Conservation (phyloP, 495 filamentous ascomycete genomes). For the Neurospora pannonica region DNA sequence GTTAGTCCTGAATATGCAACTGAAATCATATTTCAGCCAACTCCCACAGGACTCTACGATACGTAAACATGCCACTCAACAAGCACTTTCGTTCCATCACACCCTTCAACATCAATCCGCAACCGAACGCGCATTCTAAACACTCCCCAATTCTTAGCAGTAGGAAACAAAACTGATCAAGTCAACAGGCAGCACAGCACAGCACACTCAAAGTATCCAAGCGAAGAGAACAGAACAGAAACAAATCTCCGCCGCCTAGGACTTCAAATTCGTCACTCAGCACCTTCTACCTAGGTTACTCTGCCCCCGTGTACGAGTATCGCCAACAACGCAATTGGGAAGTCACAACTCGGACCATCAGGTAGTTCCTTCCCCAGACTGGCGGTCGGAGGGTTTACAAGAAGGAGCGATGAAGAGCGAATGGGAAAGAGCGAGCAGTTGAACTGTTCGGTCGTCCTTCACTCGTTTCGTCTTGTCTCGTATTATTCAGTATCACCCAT, state of each 20-base stretch:
- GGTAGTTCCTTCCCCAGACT: background rate
- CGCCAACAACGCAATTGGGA: background rate
- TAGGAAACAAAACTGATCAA: too few species aligned
- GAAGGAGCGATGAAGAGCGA: background rate
- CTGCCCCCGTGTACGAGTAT: background rate
- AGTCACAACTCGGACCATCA: background rate
- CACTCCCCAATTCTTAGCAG: too few species aligned
- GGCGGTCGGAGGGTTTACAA: background rate
- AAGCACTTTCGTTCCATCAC: background rate
- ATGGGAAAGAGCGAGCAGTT: background rate
- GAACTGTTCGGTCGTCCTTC: background rate
- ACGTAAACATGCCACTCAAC: background rate
- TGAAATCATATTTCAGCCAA: background rate
- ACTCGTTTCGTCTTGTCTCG: background rate
- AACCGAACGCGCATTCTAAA: too few species aligned
- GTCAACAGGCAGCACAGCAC: too few species aligned
- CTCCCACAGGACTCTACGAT: background rate
- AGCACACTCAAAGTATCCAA: too few species aligned
- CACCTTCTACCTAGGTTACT: background rate
- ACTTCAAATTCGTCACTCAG: background rate
- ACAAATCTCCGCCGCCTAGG: background rate
- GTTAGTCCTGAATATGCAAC: too few species aligned
- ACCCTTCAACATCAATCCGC: background rate
- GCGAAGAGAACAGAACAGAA: too few species aligned
- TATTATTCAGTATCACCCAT: background rate